phyloP scores from a whole-genome alignment of 2,329 filamentous ascomycete genomes.

The Decorospora gaudefroyi region DNA sequence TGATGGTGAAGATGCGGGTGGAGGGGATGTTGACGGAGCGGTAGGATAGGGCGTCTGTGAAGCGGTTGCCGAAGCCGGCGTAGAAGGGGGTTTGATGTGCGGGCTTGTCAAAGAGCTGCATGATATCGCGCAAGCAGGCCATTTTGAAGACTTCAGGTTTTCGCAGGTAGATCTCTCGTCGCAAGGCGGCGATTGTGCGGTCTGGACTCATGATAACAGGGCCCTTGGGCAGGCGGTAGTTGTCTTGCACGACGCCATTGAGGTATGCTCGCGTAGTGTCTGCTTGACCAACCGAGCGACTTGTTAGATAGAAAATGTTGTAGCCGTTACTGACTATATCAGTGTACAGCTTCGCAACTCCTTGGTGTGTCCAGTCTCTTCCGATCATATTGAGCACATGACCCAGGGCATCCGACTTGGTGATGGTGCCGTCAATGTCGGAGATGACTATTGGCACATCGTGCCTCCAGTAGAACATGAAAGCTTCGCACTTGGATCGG shows the following conservation, averaged over 20 bases:
- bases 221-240: slow-evolving; percentile 81
- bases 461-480: slow-evolving; percentile 92
- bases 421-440: slow-evolving; percentile 98
- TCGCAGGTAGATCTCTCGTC: slow-evolving; percentile 89
- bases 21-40: slow-evolving; percentile 93
- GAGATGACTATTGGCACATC: slow-evolving; percentile 95
- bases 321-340: slow-evolving; percentile 96
- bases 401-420: slow-evolving; percentile 91
- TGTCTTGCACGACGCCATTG: slow-evolving; percentile 85
- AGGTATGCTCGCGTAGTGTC: slow-evolving; percentile 90
- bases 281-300: slow-evolving; percentile 88
- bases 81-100: slow-evolving; percentile 82
- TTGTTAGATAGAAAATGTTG: slow-evolving; percentile 98
- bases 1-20: slow-evolving; percentile 97
- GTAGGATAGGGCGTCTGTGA: slow-evolving; percentile 96
- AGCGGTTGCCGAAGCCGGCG: slow-evolving; percentile 92
- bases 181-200: slow-evolving; percentile 87
- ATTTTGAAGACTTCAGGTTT: slow-evolving; percentile 99
- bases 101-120: slow-evolving; percentile 72
- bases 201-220: slow-evolving; percentile 96
- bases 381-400: slow-evolving; percentile 97
- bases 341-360: slow-evolving; percentile 94
- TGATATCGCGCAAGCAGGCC: slow-evolving; percentile 94
- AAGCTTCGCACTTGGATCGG: slow-evolving; percentile 85
- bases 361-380: slow-evolving; percentile 95